Conservation (phyloP, 148 eudicot genomes). For the Suaeda aralocaspica region DNA sequence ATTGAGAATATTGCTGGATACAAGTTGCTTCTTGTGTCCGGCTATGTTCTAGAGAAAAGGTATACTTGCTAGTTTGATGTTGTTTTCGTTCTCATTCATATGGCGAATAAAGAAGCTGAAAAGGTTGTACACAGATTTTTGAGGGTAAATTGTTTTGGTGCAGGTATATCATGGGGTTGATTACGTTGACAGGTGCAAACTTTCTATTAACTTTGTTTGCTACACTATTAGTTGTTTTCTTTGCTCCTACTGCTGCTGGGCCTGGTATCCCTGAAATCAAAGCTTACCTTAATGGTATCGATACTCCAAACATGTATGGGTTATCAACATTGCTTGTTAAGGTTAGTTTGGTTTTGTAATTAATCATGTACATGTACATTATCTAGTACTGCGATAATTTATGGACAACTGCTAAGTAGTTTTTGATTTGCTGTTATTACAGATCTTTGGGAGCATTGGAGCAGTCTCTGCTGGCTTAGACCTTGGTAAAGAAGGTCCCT, state of each 20-base stretch:
- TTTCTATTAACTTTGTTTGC: conserved; percentile 61
- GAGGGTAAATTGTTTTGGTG: conserved; percentile 21
- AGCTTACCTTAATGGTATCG: conserved; percentile 85
- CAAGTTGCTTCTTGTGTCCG: conserved; percentile 34
- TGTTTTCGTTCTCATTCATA: conserved; percentile 1
- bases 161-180: conserved; percentile 65
- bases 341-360: conserved; percentile 32
- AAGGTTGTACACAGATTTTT: background rate
- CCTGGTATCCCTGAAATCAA: conserved; percentile 92
- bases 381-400: too few species aligned
- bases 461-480: conserved; percentile 84
- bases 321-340: conserved; percentile 74
- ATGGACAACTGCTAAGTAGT: background rate
- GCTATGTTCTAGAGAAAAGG: conserved; percentile 28
- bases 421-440: conserved; percentile 21
- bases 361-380: background rate
- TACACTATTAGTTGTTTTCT: conserved; percentile 54
- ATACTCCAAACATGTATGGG: conserved; percentile 85
- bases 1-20: conserved; percentile 45
- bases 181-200: conserved; percentile 47
- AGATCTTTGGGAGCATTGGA: conserved; percentile 86
- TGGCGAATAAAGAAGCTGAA: background rate
- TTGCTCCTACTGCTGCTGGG: conserved; percentile 90
- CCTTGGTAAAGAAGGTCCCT: conserved; percentile 88
- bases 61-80: background rate